Percentiles rank a stretch among this genome's conserved stretches.
Evolutionary conservation across 768 basidiomycete species (phyloP).

Genomic region (Pleurotus djamor): DNA sequence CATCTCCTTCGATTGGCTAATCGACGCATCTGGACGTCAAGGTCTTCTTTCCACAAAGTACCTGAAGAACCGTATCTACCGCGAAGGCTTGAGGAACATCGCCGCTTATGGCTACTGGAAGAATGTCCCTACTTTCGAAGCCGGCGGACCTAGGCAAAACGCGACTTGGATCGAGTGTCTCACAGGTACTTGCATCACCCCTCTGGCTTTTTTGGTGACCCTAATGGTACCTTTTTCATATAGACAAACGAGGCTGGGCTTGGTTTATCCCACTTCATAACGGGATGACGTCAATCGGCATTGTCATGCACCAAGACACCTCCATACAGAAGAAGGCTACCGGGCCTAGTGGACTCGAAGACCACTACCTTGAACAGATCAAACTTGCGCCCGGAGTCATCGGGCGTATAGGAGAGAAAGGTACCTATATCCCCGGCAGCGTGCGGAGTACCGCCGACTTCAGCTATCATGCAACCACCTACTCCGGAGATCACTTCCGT

Average conservation of each 20-base stretch:
- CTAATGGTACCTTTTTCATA: neutral
- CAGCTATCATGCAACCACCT: conserved; percentile 26
- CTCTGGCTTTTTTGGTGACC: neutral
- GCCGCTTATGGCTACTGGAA: conserved; percentile 63
- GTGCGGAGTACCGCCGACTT: conserved; percentile 28
- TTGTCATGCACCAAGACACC: conserved; percentile 32
- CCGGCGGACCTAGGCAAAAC: conserved; percentile 31
- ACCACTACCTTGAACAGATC: conserved; percentile 31
- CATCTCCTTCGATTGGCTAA: conserved; percentile 52
- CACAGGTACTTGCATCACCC: conserved; percentile 33
- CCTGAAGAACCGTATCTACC: conserved; percentile 48
- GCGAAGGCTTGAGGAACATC: conserved; percentile 48
- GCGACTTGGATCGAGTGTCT: conserved; percentile 53
- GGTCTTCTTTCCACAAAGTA: conserved; percentile 56
- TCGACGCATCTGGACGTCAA: conserved; percentile 58
- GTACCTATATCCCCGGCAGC: conserved; percentile 14
- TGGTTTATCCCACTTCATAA: conserved; percentile 48
- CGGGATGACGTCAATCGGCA: conserved; percentile 34
- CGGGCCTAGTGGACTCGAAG: conserved; percentile 12
- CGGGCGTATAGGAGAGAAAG: conserved; percentile 22
- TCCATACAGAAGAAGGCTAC: conserved; percentile 17
- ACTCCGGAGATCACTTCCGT: conserved; percentile 27
- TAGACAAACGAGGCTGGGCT: conserved; percentile 49
- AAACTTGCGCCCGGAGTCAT: conserved; percentile 28
- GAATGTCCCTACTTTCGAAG: conserved; percentile 36